phyloP scores from a whole-genome alignment of 306 rosid genomes.

The Delonix regia region DNA sequence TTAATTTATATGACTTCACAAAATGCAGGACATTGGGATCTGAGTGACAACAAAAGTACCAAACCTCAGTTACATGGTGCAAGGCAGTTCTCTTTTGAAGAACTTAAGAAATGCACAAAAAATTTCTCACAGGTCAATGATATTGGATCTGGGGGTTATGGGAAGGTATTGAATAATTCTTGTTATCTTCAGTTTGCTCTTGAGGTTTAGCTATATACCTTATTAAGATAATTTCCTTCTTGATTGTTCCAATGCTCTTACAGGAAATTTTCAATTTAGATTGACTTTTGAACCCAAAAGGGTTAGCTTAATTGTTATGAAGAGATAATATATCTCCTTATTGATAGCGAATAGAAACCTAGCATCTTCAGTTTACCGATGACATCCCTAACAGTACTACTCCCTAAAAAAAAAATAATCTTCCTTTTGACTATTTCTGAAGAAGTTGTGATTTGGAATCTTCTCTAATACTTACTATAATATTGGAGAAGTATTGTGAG shows the following conservation, averaged over 20 bases:
- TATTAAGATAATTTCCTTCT: too few species aligned
- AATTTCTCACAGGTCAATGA: constrained; percentile 47
- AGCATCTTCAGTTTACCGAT: too few species aligned
- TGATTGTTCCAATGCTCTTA: not conserved
- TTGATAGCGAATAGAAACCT: not conserved
- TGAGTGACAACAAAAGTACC: constrained; percentile 11
- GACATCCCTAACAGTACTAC: not conserved
- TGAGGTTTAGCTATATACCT: too few species aligned
- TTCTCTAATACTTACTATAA: not conserved
- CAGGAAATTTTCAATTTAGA: not conserved
- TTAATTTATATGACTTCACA: not conserved
- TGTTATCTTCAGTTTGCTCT: too few species aligned
- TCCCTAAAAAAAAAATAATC: not conserved
- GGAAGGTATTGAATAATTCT: constrained; percentile 40
- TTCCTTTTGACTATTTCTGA: not conserved
- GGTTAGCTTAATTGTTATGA: not conserved
- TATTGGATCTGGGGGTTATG: constrained; percentile 61
- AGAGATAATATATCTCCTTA: not conserved
- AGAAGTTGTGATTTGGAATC: not conserved
- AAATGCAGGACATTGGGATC: constrained; percentile 31
- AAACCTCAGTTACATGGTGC: constrained; percentile 52
- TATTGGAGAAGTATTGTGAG: not conserved
- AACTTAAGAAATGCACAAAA: constrained; percentile 47
- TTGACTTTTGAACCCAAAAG: not conserved
- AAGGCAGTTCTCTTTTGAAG: constrained; percentile 49